Evolutionary conservation across 2,329 filamentous ascomycete species (phyloP), one percentile per base, ranked within the genome.

Genomic region (Saccharata proteae): DNA sequence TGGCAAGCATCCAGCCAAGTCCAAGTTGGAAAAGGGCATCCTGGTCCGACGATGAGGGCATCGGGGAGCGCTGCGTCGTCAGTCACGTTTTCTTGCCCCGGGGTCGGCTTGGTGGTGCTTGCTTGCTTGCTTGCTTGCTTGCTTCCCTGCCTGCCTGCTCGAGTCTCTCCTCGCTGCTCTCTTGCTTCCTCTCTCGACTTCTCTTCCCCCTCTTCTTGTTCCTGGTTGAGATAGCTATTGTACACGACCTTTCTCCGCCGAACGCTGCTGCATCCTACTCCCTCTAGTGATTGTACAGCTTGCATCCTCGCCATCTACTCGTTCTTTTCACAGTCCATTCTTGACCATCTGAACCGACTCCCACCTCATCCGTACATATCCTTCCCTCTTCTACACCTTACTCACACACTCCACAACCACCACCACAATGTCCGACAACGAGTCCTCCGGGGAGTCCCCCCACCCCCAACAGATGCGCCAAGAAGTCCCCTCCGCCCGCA

Each of bases 401-500:
- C n/a, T n/a, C n/a, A n/a, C n/a, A n/a, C n/a, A n/a, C n/a, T n/a
- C n/a, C n/a, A n/a, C n/a, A n/a, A 21, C 24, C 12, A 37, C 27
- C 30, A 24, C 27, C 37, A 41, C 34, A 43, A 55, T 55, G 51
- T 42, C 52, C 27, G 34, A 35, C 27, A 31, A 26, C n/a, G 48
- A 52, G 35, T 51, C 45, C 29, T 51, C 56, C 14, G 31, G 26
- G 8, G 48, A 52, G 35, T 51, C 45, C 29, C 51, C 56, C 14
- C 23, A 22, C n/a, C 19, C 18, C 22, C 16, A 18, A 20, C 10
- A 18, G 9, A 7, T 21, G 7, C 19, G n/a, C 34, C 48, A 46
- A 14, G 47, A 54, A 40, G 14, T 25, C 25, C 46, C 46, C 24
- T 46, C 54, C 20, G 49, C 50, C 46, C 58, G 62, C 38, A 64